Percentiles rank a stretch among this genome's conserved stretches.
These are phyloP conservation scores for Aspergillus persii DNA, from an alignment of 2,329 filamentous ascomycete genomes.

Conservation along the genomic window DNA sequence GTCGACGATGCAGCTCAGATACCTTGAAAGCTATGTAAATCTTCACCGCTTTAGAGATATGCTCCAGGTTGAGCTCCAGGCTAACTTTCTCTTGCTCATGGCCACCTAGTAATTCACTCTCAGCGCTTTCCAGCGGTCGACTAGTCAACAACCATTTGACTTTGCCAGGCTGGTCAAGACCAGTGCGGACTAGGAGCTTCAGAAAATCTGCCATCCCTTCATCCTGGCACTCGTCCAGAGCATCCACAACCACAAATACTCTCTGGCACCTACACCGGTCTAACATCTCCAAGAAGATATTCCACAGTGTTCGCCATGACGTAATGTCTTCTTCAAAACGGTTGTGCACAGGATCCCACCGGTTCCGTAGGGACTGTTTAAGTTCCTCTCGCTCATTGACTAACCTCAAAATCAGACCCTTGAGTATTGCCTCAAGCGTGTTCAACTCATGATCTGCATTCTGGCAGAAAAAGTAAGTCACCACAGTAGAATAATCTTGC, in stretches of 20 bases:
- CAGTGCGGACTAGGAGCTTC: slow-evolving; percentile 14
- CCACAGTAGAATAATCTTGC: slow-evolving; percentile 4
- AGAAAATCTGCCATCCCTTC: slow-evolving; percentile 13
- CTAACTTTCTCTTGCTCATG: slow-evolving; percentile 15
- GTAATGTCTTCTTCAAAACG: slow-evolving; percentile 5
- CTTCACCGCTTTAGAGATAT: slow-evolving; percentile 19
- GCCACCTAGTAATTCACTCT: slow-evolving; percentile 20
- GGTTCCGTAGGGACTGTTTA: slow-evolving; percentile 5
- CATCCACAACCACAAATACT: slow-evolving; percentile 28
- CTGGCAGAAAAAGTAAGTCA: slow-evolving; percentile 22
- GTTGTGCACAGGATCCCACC: slow-evolving; percentile 3
- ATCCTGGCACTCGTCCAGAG: slow-evolving; percentile 28
- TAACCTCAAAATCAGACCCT: slow-evolving; percentile 16
- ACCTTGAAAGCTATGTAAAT: slow-evolving; percentile 21
- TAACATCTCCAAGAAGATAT: slow-evolving; percentile 24
- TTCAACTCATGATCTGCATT: slow-evolving; percentile 17
- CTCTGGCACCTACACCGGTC: slow-evolving; percentile 8
- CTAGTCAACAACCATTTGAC: slow-evolving; percentile 33
- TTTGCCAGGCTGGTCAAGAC: slow-evolving; percentile 16
- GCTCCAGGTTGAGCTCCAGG: slow-evolving; percentile 15
- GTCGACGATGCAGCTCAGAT: slow-evolving; percentile 15
- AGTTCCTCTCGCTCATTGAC: slow-evolving; percentile 8
- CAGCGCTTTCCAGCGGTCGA: slow-evolving; percentile 23
- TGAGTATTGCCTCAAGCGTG: slow-evolving; percentile 15
- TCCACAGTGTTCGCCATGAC: slow-evolving; percentile 22